Conservation (phyloP, 2,329 filamentous ascomycete genomes). For the Diaporthe ampelina region DNA sequence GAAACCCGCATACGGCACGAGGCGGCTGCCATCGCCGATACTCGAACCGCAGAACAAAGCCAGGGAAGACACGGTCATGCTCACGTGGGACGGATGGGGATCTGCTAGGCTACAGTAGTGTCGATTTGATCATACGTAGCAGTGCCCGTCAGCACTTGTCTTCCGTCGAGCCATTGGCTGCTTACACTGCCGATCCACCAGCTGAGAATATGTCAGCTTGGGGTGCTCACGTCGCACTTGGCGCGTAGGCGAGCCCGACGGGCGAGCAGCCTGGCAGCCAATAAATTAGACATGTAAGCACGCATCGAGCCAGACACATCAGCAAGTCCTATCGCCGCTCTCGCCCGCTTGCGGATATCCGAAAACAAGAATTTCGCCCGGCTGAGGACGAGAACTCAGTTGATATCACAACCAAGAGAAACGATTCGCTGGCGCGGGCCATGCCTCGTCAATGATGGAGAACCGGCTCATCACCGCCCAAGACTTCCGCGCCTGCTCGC, state of each 20-base stretch:
- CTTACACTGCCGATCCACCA: slow-evolving; percentile 5
- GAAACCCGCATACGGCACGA: not conserved
- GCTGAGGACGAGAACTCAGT: not conserved
- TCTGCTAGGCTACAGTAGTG: slow-evolving; percentile 5
- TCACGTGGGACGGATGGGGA: slow-evolving; percentile 2
- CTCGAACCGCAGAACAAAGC: not conserved
- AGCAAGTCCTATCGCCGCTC: slow-evolving; percentile 7
- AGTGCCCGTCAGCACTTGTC: slow-evolving; percentile 7
- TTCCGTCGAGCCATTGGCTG: not conserved
- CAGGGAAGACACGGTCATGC: not conserved
- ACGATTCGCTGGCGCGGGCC: slow-evolving; percentile 5
- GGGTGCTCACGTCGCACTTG: slow-evolving; percentile 13
- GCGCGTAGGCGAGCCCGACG: slow-evolving; percentile 17
- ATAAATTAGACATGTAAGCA: slow-evolving; percentile 22
- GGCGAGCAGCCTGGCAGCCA: not conserved
- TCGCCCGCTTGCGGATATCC: not conserved
- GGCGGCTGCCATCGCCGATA: not conserved
- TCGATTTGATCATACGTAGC: slow-evolving; percentile 15
- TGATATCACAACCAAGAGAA: not conserved
- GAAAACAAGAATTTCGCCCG: not conserved
- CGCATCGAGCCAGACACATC: not conserved
- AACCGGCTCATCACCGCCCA: slow-evolving; percentile 8
- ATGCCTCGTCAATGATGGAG: slow-evolving; percentile 15
- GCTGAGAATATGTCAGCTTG: slow-evolving; percentile 22
- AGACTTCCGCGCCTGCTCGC: not conserved